phyloP scores from a whole-genome alignment of 129 eudicot species.

The Oenanthe sinensis region DNA sequence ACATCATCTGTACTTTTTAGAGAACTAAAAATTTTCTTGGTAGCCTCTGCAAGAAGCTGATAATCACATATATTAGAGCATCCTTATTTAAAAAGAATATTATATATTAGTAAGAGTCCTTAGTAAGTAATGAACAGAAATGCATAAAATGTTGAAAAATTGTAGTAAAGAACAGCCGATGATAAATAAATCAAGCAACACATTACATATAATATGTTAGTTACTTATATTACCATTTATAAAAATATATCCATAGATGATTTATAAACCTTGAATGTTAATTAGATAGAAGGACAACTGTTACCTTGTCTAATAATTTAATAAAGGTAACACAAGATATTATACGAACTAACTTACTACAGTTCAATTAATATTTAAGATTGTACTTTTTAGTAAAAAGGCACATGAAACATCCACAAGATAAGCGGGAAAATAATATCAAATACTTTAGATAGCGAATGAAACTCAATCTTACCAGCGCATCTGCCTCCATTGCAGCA shows the following conservation, averaged over 20 bases:
- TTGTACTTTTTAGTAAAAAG: background rate
- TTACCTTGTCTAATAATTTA: background rate
- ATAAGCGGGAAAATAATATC: background rate
- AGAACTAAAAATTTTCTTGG: slow-evolving; percentile 57
- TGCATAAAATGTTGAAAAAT: background rate
- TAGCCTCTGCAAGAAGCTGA: slow-evolving; percentile 92
- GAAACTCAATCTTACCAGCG: slow-evolving; percentile 48
- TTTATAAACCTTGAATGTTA: background rate
- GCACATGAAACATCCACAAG: background rate
- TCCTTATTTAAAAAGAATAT: background rate
- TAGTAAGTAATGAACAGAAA: background rate
- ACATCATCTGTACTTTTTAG: slow-evolving; percentile 34
- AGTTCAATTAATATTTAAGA: background rate
- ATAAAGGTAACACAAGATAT: background rate
- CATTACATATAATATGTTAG: background rate
- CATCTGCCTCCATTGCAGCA: slow-evolving; percentile 94
- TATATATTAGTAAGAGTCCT: background rate
- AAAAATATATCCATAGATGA: background rate
- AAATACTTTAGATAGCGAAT: slow-evolving; percentile 6
- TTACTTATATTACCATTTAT: background rate
- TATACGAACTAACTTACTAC: background rate
- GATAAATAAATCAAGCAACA: background rate
- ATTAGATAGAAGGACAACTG: background rate
- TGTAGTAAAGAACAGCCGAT: background rate
- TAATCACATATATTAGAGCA: slow-evolving; percentile 16